A percentile compares a stretch with the other conserved stretches of the same genome.
Evolutionary conservation across 2,329 filamentous ascomycete species (phyloP).

Genomic region (Fusarium staphyleae): DNA sequence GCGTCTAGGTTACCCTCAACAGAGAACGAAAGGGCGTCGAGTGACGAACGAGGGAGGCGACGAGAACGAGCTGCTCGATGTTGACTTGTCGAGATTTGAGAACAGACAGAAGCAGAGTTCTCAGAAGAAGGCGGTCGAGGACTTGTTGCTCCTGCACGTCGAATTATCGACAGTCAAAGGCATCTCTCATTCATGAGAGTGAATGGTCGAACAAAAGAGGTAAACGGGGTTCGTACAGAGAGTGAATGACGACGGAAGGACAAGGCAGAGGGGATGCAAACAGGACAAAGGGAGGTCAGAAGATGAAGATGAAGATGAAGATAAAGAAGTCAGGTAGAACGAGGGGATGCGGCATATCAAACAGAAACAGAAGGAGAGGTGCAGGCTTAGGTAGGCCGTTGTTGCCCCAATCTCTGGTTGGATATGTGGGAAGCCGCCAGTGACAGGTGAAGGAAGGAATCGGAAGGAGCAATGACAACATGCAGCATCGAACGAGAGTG

Average conservation of each 20-base stretch:
- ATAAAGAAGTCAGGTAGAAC: constrained; percentile 3
- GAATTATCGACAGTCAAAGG: background rate
- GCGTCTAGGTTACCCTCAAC: background rate
- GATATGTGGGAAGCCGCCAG: constrained; percentile 28
- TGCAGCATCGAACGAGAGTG: background rate
- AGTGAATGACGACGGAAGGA: constrained; percentile 3
- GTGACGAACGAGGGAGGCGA: background rate
- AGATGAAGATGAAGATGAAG: background rate
- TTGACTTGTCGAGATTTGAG: constrained; percentile 4
- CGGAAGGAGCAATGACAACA: background rate
- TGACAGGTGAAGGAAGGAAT: constrained; percentile 10
- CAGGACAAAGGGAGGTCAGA: constrained; percentile 1
- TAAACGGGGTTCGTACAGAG: constrained; percentile 21
- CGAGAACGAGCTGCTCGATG: constrained; percentile 3
- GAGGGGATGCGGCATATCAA: constrained; percentile 3
- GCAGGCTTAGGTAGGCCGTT: constrained; percentile 12
- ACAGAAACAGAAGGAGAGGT: constrained; percentile 4
- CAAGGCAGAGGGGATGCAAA: constrained; percentile 7
- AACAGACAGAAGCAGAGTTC: constrained; percentile 3
- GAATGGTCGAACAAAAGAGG: constrained; percentile 14
- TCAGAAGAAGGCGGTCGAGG: background rate
- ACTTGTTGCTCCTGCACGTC: constrained; percentile 5
- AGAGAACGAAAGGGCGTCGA: background rate
- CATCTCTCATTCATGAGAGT: constrained; percentile 14
- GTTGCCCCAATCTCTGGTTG: constrained; percentile 25